Evolutionary conservation across 306 rosid species (phyloP), one percentile per base, ranked within the genome.

Genomic region (Prinsepia uniflora): DNA sequence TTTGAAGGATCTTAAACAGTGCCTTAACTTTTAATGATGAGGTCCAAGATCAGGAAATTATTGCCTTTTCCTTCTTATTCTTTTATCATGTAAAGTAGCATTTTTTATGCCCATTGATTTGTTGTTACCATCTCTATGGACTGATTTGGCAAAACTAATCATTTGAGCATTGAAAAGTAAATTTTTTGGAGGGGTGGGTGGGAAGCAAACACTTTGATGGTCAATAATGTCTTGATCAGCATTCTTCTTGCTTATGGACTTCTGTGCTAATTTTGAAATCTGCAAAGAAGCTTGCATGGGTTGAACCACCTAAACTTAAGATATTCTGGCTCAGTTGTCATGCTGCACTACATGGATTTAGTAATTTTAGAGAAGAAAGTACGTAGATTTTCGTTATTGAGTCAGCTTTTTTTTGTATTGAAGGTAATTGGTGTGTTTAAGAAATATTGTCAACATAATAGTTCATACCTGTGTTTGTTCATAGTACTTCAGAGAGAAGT

Each of bases 1-100:
- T 86, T 83, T 84, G 65, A 76, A 76, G 70, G 77, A 84, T 89
- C 83, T 74, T 54, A 11, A 73, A 65, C 62, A 75, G 89, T 84
- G 82, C 44, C 62, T 55, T 61, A 59, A 71, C 81, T 78, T 85
- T 82, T 61, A 42, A 20, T 73, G 78, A 75, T 77, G 77, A 80
- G 56, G 75, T 67, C 80, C 48, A 54, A 63, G 68, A 73, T 81
- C 73, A 66, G 61, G 44, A 67, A 53, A 52, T 24, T 79, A 52
- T 30, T 79, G 50, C 54, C 79, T 65, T 67, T 59, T 48, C 53
- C 64, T 44, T 67, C 55, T 73, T 44, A 59, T 15, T 34, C 36
- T 52, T 56, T 61, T 55, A 40, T 8, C 56, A 22, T 58, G 72
- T 63, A 44, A 20, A n/a, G 17, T 65, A 13, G 8, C 42, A 18